Evolutionary conservation across 129 eudicot species (phyloP), one percentile per base, ranked within the genome.

Genomic region (Helianthus tuberosus): DNA sequence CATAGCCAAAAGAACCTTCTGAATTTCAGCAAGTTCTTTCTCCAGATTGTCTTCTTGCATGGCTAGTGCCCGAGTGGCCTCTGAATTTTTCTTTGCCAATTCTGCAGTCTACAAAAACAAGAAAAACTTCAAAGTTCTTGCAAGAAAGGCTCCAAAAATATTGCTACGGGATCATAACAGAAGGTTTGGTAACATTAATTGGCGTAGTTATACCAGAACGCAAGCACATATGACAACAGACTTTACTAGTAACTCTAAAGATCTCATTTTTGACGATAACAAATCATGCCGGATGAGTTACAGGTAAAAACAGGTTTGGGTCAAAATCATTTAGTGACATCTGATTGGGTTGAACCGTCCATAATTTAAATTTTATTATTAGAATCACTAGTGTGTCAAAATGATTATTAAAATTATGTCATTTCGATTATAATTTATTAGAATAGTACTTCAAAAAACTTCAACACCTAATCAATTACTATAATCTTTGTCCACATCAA

Each of bases 21-120:
- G 99, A 66, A 95, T 88, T 89, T 95, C 99, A 64, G 76, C 87
- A 64, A 95, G 96, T 83, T 95, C 99, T 81, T 91, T 91, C 82
- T 95, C 97, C 79, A 95, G 82, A 53, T 70, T 77, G 83, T 89
- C 96, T 82, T 82, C 96, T 84, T 87, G 96, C 67, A 72, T 79
- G 67, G 99, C 92, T 78, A 95, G 85, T 50, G 90, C 92, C 32
- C 97, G 89, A 68, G 97, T 89, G 54, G 88, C 96, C 88, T 91
- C 99, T 0, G 97, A 91, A 60, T 89, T 95, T 77, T 84, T 95
- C 73, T 83, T 88, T 47, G 91, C 91, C 84, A 95, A 77, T 74
- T 89, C 97, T 63, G 97, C 94, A 82, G 96, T 66, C 97, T 89
- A 79, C 74, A 64, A 61, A 25, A 76, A 71, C 54, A 67, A 55